Percentiles rank a stretch among this genome's conserved stretches.
Evolutionary conservation across 306 rosid species (phyloP).

Genomic region (Vigna nakashimae): DNA sequence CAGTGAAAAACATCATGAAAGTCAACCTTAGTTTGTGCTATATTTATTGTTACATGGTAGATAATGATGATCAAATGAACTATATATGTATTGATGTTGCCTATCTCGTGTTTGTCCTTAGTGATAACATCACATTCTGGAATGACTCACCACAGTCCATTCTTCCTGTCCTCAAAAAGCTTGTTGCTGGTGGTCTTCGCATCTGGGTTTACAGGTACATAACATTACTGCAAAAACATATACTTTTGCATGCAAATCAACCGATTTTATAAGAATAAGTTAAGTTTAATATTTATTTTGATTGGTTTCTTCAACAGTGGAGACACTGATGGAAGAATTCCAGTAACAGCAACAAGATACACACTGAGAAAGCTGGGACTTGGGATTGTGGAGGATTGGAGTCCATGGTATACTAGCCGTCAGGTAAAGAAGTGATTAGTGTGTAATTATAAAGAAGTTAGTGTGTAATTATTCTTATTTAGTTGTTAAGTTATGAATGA

Average conservation of each 20-base stretch:
- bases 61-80: background rate
- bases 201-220: slow-evolving; percentile 81
- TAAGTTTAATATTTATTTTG: no score
- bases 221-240: no score
- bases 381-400: slow-evolving; percentile 53
- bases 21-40: background rate
- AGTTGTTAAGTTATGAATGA: background rate
- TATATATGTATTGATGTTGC: background rate
- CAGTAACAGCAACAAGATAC: slow-evolving; percentile 61
- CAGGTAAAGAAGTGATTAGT: slow-evolving; percentile 41
- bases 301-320: slow-evolving; percentile 38
- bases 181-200: slow-evolving; percentile 72
- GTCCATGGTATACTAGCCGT: slow-evolving; percentile 55
- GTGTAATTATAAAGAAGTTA: no score
- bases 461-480: background rate
- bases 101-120: slow-evolving; percentile 7
- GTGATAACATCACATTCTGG: slow-evolving; percentile 63
- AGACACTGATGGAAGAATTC: slow-evolving; percentile 61
- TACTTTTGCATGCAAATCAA: no score
- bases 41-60: background rate
- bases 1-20: background rate
- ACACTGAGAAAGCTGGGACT: slow-evolving; percentile 55
- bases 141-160: slow-evolving; percentile 66
- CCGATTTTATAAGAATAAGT: no score
- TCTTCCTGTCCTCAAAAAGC: slow-evolving; percentile 74